Percentiles rank a stretch among this genome's conserved stretches.
Conservation (phyloP, 1,284 basidiomycete species). For the Cutaneotrichosporon arboriforme region DNA sequence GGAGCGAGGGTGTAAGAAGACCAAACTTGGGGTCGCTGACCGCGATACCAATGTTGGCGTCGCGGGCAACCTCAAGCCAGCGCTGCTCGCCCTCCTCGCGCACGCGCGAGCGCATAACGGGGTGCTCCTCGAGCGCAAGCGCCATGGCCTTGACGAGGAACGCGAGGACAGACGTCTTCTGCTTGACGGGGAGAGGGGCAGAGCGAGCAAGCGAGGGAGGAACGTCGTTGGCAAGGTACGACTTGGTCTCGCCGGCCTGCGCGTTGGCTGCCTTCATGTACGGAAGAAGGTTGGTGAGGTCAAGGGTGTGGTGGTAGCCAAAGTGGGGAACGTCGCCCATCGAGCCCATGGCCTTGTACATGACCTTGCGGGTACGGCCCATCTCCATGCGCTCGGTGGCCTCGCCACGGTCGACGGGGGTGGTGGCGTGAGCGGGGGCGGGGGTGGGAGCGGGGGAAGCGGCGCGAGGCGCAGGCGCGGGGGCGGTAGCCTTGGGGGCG, state of each 20-base stretch:
- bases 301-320: conserved; percentile 73
- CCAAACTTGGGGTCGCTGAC: conserved; percentile 63
- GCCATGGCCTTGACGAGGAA: conserved; percentile 80
- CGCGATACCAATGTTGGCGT: conserved; percentile 38
- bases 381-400: conserved; percentile 59
- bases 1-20: conserved; percentile 77
- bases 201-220: conserved; percentile 50
- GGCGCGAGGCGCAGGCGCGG: conserved; percentile 1
- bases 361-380: conserved; percentile 69
- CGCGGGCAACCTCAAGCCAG: conserved; percentile 34
- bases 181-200: conserved; percentile 36
- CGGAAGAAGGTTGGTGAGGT: conserved; percentile 72
- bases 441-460: not conserved
- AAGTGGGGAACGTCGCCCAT: conserved; percentile 63
- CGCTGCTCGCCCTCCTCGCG: conserved; percentile 22
- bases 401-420: conserved; percentile 54
- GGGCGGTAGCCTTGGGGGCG: conserved; percentile 1
- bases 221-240: conserved; percentile 50
- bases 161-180: conserved; percentile 68
- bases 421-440: not conserved
- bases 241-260: conserved; percentile 51
- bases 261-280: conserved; percentile 62
- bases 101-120: conserved; percentile 38
- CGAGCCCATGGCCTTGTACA: conserved; percentile 81
- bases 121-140: conserved; percentile 64